Conservation (phyloP, 495 filamentous ascomycete species). For the Lepidopterella palustris region DNA sequence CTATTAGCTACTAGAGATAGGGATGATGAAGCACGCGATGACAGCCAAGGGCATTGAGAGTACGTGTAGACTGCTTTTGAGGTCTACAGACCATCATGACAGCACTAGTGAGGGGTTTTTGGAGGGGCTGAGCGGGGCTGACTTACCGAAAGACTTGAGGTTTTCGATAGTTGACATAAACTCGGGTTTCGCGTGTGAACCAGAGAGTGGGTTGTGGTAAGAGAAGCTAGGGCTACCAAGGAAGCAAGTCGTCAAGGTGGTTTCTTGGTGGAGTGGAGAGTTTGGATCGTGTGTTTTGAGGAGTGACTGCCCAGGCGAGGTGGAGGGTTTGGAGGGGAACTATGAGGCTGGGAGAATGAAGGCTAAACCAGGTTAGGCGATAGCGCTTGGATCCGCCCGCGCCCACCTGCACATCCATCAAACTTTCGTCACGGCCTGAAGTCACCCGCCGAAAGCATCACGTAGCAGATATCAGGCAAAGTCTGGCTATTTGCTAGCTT, state of each 20-base stretch:
- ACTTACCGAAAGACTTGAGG: conserved; percentile 97
- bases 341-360: not conserved
- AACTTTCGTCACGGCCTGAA: no score
- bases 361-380: not conserved
- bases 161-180: conserved; percentile 99
- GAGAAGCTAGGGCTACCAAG: not conserved
- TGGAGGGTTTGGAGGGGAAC: not conserved
- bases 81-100: not conserved
- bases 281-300: not conserved
- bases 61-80: not conserved
- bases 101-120: not conserved
- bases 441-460: no score
- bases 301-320: not conserved
- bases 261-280: not conserved
- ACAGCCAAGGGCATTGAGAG: not conserved
- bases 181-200: conserved; percentile 5
- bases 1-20: not conserved
- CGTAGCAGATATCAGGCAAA: no score
- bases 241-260: not conserved
- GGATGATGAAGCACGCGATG: not conserved
- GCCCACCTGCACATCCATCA: no score
- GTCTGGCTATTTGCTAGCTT: no score
- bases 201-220: not conserved
- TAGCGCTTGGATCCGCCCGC: not conserved
- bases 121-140: conserved; percentile 32